These are phyloP conservation scores for Dissophora globulifera DNA, from an alignment of 192 early-diverging fungal genomes.

Conservation along the genomic window DNA sequence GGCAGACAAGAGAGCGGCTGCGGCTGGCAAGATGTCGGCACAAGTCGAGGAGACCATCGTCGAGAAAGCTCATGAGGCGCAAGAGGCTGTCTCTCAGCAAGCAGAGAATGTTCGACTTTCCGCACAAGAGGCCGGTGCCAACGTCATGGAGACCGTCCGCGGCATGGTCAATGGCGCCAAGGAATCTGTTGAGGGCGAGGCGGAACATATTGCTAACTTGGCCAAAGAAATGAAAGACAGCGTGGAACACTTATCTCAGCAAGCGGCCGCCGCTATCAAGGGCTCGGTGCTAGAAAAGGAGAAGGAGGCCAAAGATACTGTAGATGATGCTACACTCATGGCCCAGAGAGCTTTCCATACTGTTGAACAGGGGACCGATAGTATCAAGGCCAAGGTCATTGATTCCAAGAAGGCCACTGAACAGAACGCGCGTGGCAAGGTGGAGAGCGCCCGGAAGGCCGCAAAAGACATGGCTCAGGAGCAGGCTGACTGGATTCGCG, in stretches of 20 bases:
- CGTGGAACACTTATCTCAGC: constrained; percentile 3
- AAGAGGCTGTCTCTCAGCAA: constrained; percentile 24
- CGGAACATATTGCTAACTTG: constrained; percentile 8
- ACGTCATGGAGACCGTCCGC: constrained; percentile 4
- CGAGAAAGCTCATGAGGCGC: constrained; percentile 32
- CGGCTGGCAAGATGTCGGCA: constrained; percentile 36
- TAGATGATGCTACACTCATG: constrained; percentile 8
- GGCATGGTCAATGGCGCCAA: constrained; percentile 8
- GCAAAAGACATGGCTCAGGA: constrained; percentile 12
- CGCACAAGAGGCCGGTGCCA: constrained; percentile 23
- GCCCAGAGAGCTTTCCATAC: constrained; percentile 19
- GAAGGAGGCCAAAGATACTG: constrained; percentile 14
- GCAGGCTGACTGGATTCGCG: constrained; percentile 6
- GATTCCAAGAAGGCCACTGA: not conserved
- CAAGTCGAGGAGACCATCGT: constrained; percentile 25
- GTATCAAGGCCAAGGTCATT: constrained; percentile 22
- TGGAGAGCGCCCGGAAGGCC: constrained; percentile 4
- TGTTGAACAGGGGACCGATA: constrained; percentile 3
- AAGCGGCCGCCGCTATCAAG: constrained; percentile 11
- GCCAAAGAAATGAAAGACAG: constrained; percentile 6
- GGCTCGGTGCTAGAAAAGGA: constrained; percentile 3
- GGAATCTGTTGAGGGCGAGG: constrained; percentile 15
- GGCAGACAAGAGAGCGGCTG: constrained; percentile 16
- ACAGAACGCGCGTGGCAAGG: not conserved
- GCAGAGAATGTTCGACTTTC: constrained; percentile 15